Evolutionary conservation across 2,329 filamentous ascomycete species (phyloP), one percentile per base, ranked within the genome.

Genomic region (Hypoxylon sp.): DNA sequence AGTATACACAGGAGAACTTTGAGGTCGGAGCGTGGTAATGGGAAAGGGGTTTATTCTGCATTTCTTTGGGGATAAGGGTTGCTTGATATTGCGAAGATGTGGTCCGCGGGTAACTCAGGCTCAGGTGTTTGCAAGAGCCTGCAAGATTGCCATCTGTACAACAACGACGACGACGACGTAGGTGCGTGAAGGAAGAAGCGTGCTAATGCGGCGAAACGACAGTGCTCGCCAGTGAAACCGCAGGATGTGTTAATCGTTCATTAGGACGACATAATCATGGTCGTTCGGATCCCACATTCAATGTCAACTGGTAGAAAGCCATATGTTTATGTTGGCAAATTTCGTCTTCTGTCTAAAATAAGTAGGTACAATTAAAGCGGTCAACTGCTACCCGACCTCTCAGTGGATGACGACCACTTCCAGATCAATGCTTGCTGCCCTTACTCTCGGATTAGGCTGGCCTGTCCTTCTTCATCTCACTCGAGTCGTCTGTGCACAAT

Each of bases 11-110:
- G 89, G 95, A 98, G 80, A 97, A 97, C 77, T 98, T 97, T 73
- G 95, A 98, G 74, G 91, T 96, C 61, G 88, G 87, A 73, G 93
- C 93, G 50, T 97, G 93, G 93, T 97, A 89, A 80, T 54, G 57
- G 57, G 24, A 36, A 61, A 53, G 36, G 16, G 45, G 28, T 8
- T 40, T 38, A 26, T 24, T 16, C 18, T 50, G 40, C n/a, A 50
- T 49, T 58, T 38, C 30, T 20, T 64, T 67, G 55, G 52, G 48
- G 61, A n/a, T n/a, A 60, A 42, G 33, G 24, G 33, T 44, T 53
- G 40, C 49, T 55, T 42, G 45, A 50, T 61, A 28, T 48, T 50
- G 42, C 32, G 30, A 42, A 33, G 38, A 38, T 26, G 42, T 20
- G 42, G 32, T 32, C 54, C 49, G 58, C 48, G 61, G 61, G 24